A percentile compares a stretch with the other conserved stretches of the same genome.
phyloP scores from a whole-genome alignment of 768 basidiomycete genomes.

The Gymnopilus junonius region DNA sequence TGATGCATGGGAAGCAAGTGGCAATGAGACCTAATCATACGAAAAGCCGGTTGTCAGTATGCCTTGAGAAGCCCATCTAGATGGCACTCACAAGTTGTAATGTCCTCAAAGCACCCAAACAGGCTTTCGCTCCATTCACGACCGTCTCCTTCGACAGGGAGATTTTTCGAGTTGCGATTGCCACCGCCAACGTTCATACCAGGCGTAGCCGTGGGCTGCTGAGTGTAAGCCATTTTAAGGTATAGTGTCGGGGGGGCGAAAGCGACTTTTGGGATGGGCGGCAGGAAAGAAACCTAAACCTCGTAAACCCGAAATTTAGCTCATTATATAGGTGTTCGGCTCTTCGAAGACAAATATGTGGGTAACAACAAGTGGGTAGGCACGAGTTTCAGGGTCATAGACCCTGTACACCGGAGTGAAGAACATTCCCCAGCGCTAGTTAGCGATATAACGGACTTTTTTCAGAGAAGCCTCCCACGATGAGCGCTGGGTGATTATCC shows the following conservation, averaged over 20 bases:
- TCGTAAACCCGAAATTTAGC: background rate
- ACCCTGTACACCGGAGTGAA: background rate
- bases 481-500: background rate
- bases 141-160: slow-evolving; percentile 34
- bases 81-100: slow-evolving; percentile 34
- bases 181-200: slow-evolving; percentile 29
- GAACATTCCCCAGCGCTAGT: background rate
- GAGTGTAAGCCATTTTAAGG: slow-evolving; percentile 18
- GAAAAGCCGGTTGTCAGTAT: background rate
- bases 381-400: background rate
- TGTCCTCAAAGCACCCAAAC: slow-evolving; percentile 34
- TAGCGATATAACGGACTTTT: background rate
- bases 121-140: slow-evolving; percentile 43
- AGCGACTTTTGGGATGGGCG: background rate
- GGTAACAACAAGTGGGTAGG: background rate
- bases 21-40: slow-evolving; percentile 34
- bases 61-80: background rate
- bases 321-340: background rate
- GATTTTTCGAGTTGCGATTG: slow-evolving; percentile 40
- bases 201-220: slow-evolving; percentile 23
- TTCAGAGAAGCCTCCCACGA: background rate
- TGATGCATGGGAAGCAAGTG: slow-evolving; percentile 45
- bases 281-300: background rate
- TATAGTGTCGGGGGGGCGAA: background rate
- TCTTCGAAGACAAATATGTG: background rate